Base-by-base conservation (phyloP, 129 eudicot genomes). In the carrot (Daucus carota) region DNA sequence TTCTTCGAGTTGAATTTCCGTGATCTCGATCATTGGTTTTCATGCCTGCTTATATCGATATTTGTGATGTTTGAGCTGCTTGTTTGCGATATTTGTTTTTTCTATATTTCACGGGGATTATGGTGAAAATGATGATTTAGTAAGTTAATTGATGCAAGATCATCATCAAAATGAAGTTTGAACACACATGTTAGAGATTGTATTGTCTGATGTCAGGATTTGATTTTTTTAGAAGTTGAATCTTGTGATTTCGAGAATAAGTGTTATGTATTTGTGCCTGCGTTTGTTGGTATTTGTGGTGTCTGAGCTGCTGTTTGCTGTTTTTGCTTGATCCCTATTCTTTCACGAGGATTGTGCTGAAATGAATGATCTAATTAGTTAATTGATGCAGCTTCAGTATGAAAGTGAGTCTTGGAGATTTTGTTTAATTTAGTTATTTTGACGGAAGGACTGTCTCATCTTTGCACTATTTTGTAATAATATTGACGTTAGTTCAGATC, bases 281-380 rank as follows among this genome's bases (percentile, higher is more conserved):
- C 80, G 83, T 81, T 87, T 86, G 68, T 87, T 87, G 90, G 81
- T 74, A 47, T 87, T 70, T 90, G 77, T 80, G 86, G 88, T 86
- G 85, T 83, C 89, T 75, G 76, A 44, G 78, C 77, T 81, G 87
- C 79, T 80, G 45, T 36, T 75, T 59, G n/a, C 13, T 36, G 1
- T 40, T 46, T 80, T 48, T 77, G 28, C 24, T 71, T 3, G 47
- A 28, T 17, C 2, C 33, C 43, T 45, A 17, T 73, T n/a, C 4
- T 43, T 29, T 75, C 6, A 38, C 13, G 45, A 54, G 10, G 29
- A 42, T 73, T 75, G 52, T 1, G 24, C 28, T 82, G 72, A 62
- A 59, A 65, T 47, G 33, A 26, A n/a, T 14, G 54, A 22, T 14
- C 36, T 8, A 11, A 7, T 57, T 26, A 24, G 70, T 24, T 22